Evolutionary conservation across 805 yeast genomes (phyloP), one percentile per base, ranked within the genome.

Genomic region (Komagataella ulmi): DNA sequence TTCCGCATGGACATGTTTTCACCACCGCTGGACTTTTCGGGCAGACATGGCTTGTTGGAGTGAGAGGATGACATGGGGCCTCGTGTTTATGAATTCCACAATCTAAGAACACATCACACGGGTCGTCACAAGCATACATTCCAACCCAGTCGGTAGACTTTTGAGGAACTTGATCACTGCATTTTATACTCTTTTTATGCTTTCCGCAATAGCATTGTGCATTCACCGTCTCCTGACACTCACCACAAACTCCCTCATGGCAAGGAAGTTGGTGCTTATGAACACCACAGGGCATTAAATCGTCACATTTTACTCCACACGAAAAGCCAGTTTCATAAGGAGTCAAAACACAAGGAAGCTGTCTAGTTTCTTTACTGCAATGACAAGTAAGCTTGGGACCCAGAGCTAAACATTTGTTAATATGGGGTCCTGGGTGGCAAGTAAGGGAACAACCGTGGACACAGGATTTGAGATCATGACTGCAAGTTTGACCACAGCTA

Each of bases 391-490:
- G 66, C 7, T 70, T 65, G 0, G 95, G 91, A 0, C 91, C 88
- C 62, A 84, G 66, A 1, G 95, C 88, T 12, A 85, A 81, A 68
- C 97, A 89, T 23, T 70, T 71, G 45, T 71, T 70, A 0, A 88
- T 80, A 65, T 90, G 97, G 1, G 89, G 85, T 0, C 96, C 97
- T 2, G 96, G 91, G 63, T 89, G 97, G 62, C 97, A 89, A 14
- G 75, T 73, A 3, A 80, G 67, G 1, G 85, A 66, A 61, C 97
- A 89, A 2, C 80, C 77, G 62, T 89, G 97, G 1, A 81, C 74
- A 62, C 97, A 85, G 3, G 65, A 61, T 1, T 66, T 63, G 50
- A 83, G 70, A 36, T 77, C 74, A 44, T 71, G 68, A 50, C 76
- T 75, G 68, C 97, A 89, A 0, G 87, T 74, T 61, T 85, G 89